Conservation (phyloP, 2,329 filamentous ascomycete species). For the Botryosphaeria dothidea region DNA sequence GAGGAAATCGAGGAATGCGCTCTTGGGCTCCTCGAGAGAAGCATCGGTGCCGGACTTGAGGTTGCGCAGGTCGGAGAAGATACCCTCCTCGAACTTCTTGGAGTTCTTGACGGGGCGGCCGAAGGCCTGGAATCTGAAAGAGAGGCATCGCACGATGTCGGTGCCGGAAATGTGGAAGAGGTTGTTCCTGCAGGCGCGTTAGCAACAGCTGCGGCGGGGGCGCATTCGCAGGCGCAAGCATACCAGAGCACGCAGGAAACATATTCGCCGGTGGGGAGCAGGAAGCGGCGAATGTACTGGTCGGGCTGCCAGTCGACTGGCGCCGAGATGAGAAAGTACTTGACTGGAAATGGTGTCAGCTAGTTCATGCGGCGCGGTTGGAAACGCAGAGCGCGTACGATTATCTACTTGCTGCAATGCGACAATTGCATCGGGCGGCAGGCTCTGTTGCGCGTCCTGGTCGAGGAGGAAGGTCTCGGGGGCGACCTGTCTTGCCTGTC, state of each 20-base stretch:
- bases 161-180: slow-evolving; percentile 99
- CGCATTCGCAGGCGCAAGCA: slow-evolving; percentile 26
- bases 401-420: slow-evolving; percentile 98
- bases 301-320: slow-evolving; percentile 97
- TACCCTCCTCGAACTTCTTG: slow-evolving; percentile 99
- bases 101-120: slow-evolving; percentile 98
- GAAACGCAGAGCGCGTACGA: slow-evolving; percentile 63
- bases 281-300: slow-evolving; percentile 93
- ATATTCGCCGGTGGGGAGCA: slow-evolving; percentile 96
- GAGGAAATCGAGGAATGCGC: slow-evolving; percentile 94
- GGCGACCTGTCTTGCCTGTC: slow-evolving; percentile 69
- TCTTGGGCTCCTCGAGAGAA: slow-evolving; percentile 97
- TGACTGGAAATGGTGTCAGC: slow-evolving; percentile 63
- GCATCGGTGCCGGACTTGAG: slow-evolving; percentile 98
- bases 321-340: slow-evolving; percentile 99
- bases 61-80: slow-evolving; percentile 97
- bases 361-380: slow-evolving; percentile 23
- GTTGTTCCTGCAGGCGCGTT: slow-evolving; percentile 69
- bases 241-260: slow-evolving; percentile 96
- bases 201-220: not conserved
- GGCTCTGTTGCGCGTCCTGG: slow-evolving; percentile 91
- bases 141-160: slow-evolving; percentile 96
- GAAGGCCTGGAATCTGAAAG: slow-evolving; percentile 98
- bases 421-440: slow-evolving; percentile 95
- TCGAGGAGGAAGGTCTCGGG: slow-evolving; percentile 99